These are phyloP conservation scores for Glycyrrhiza uralensis DNA, from an alignment of 306 rosid species.

Conservation along the genomic window DNA sequence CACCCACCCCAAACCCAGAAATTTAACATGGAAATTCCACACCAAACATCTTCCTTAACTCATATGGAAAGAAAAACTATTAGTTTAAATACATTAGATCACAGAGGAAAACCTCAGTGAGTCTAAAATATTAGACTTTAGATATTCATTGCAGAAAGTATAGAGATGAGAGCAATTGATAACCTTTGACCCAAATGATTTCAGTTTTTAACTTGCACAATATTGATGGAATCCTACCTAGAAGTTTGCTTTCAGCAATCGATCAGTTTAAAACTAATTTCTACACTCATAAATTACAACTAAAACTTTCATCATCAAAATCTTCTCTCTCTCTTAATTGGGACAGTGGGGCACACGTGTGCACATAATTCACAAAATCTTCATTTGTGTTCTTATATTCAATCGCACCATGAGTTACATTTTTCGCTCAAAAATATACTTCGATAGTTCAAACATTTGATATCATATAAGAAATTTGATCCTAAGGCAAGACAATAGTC, in stretches of 20 bases:
- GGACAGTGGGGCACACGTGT: neutral
- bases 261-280: neutral
- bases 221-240: neutral
- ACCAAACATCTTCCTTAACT: neutral
- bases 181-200: neutral
- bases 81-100: neutral
- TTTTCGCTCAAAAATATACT: neutral
- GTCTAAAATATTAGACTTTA: neutral
- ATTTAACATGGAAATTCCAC: neutral
- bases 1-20: neutral
- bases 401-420: neutral
- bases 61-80: neutral
- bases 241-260: neutral
- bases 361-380: neutral
- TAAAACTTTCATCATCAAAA: neutral
- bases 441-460: neutral
- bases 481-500: neutral
- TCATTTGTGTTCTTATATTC: neutral
- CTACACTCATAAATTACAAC: neutral
- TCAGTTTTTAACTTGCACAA: neutral
- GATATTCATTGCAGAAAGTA: neutral
- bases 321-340: neutral
- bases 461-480: neutral
- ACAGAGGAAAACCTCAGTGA: neutral
- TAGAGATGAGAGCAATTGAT: neutral